Percentiles rank a stretch among this genome's conserved stretches.
These are phyloP conservation scores for Tarenaya hassleriana DNA, from an alignment of 345 rosid species.

Conservation along the genomic window DNA sequence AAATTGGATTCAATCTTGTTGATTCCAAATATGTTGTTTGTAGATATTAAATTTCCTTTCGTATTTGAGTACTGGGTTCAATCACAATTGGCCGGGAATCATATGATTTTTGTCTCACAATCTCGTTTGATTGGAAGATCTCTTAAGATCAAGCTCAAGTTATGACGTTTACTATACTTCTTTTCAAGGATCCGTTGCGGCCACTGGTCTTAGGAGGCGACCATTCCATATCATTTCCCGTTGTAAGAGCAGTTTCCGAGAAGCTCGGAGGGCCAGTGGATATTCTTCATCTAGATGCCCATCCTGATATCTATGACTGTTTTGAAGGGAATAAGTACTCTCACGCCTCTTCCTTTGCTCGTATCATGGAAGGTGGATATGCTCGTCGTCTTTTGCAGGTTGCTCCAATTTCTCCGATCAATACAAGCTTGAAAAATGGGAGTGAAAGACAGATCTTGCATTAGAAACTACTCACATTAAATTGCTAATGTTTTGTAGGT, in stretches of 20 bases:
- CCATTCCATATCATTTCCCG: constrained; percentile 90
- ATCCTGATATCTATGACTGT: constrained; percentile 83
- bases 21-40: too few relatives aligned
- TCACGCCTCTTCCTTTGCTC: constrained; percentile 97
- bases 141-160: too few relatives aligned
- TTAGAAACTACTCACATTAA: too few relatives aligned
- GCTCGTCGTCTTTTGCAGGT: constrained; percentile 91
- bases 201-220: constrained; percentile 96
- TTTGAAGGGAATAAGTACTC: constrained; percentile 93
- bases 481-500: constrained; percentile 41
- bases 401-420: not conserved
- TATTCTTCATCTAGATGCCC: constrained; percentile 97
- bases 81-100: too few relatives aligned
- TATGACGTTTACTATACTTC: not conserved
- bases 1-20: too few relatives aligned
- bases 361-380: constrained; percentile 98
- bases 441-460: too few relatives aligned
- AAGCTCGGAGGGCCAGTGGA: constrained; percentile 97
- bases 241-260: constrained; percentile 88
- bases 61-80: too few relatives aligned
- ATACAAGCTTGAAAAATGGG: too few relatives aligned
- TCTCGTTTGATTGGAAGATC: too few relatives aligned
- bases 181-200: constrained; percentile 62
- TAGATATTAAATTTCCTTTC: too few relatives aligned
- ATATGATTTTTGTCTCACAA: too few relatives aligned